phyloP scores from a whole-genome alignment of 2,329 filamentous ascomycete genomes.

The Pseudocercospora eumusae region DNA sequence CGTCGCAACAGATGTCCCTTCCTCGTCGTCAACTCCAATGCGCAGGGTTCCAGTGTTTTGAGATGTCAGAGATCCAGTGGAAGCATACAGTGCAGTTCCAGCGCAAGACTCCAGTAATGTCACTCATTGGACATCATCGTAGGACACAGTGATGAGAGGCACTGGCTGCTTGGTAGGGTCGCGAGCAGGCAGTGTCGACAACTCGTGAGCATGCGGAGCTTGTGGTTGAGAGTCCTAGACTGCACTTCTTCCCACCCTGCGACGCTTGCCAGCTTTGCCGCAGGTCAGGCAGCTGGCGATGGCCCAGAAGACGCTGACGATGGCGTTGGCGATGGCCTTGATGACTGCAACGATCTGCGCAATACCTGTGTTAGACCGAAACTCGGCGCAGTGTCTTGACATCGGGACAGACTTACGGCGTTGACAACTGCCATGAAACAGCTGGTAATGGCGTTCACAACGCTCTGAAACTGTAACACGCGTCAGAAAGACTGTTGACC shows the following conservation, averaged over 20 bases:
- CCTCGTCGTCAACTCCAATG: not conserved
- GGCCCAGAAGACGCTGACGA: constrained; percentile 52
- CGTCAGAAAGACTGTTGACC: not conserved
- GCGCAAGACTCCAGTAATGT: not conserved
- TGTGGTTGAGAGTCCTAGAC: constrained; percentile 35
- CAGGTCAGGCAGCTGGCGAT: constrained; percentile 54
- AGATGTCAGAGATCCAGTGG: not conserved
- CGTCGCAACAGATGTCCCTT: not conserved
- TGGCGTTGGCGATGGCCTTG: constrained; percentile 53
- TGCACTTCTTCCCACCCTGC: constrained; percentile 41
- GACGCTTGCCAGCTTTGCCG: constrained; percentile 46
- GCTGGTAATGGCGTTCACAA: constrained; percentile 50
- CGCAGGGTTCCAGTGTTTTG: not conserved
- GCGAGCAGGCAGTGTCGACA: not conserved
- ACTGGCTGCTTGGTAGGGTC: not conserved
- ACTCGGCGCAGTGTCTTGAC: constrained; percentile 27
- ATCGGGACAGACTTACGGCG: constrained; percentile 39
- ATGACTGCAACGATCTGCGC: constrained; percentile 47
- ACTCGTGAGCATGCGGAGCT: not conserved
- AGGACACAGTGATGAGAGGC: not conserved
- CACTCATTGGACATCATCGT: not conserved
- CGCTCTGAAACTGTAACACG: constrained; percentile 37
- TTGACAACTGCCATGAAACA: constrained; percentile 46
- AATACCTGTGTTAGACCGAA: constrained; percentile 49
- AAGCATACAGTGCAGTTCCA: not conserved